These are phyloP conservation scores for Penstemon eatonii DNA, from an alignment of 257 asterid genomes.

Conservation along the genomic window DNA sequence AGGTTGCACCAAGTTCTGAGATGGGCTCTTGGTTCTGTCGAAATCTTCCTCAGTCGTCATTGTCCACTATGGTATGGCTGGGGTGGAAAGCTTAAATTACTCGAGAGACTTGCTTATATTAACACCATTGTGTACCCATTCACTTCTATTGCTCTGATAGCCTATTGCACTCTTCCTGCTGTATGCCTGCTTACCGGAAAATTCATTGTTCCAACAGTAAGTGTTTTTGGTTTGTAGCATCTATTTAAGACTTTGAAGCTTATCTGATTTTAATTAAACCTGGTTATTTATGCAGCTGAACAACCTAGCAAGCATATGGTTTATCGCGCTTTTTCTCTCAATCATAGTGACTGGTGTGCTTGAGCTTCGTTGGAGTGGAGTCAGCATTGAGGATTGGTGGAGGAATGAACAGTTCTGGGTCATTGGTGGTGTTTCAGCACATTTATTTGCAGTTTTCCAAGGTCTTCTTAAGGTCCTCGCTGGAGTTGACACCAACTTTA, in stretches of 20 bases:
- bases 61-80: constrained; percentile 90
- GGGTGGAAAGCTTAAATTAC: constrained; percentile 75
- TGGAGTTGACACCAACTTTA: constrained; percentile 83
- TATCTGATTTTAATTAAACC: constrained; percentile 18
- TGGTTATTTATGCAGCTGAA: constrained; percentile 52
- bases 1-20: constrained; percentile 87
- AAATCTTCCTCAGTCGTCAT: constrained; percentile 83
- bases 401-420: constrained; percentile 91
- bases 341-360: constrained; percentile 71
- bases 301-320: constrained; percentile 76
- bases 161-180: constrained; percentile 84
- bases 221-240: constrained; percentile 22
- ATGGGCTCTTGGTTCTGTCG: constrained; percentile 94
- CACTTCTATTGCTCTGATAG: constrained; percentile 78
- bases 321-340: constrained; percentile 77
- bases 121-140: constrained; percentile 84
- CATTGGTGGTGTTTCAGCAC: constrained; percentile 81
- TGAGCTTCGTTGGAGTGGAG: constrained; percentile 85
- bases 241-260: neutral
- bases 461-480: constrained; percentile 86
- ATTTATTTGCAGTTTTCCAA: constrained; percentile 82
- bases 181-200: constrained; percentile 88
- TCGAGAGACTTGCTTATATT: constrained; percentile 72
- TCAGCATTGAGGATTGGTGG: constrained; percentile 94
- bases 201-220: constrained; percentile 80